phyloP scores from a whole-genome alignment of 768 basidiomycete species.

The Lactarius indigo region DNA sequence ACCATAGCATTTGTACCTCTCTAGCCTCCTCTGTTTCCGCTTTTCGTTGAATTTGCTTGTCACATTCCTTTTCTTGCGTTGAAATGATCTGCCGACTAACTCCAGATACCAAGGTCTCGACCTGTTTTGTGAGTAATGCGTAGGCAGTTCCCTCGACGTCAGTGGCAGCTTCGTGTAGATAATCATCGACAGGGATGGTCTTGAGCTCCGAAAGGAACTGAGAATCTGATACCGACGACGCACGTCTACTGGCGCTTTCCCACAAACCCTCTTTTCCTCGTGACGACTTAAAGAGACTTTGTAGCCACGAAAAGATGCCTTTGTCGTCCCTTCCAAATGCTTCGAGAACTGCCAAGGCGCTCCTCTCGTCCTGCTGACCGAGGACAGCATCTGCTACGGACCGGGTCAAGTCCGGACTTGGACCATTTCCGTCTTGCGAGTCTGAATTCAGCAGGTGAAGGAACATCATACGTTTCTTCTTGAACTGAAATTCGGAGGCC shows the following conservation, averaged over 20 bases:
- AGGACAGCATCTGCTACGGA: not conserved
- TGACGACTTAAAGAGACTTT: not conserved
- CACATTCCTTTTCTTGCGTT: conserved; percentile 5
- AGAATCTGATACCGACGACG: not conserved
- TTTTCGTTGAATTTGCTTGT: conserved; percentile 4
- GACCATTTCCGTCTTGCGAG: not conserved
- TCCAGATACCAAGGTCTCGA: conserved; percentile 2
- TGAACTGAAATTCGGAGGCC: not conserved
- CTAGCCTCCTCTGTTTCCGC: not conserved
- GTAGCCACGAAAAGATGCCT: not conserved
- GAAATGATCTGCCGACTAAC: not conserved
- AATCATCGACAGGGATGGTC: not conserved
- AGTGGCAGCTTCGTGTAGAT: not conserved
- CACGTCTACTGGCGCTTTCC: not conserved
- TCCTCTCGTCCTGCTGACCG: not conserved
- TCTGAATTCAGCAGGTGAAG: not conserved
- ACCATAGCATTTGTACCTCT: not conserved
- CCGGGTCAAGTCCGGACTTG: not conserved
- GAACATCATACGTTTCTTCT: not conserved
- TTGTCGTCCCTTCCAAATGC: not conserved
- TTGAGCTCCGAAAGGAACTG: conserved; percentile 4
- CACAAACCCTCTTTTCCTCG: not conserved
- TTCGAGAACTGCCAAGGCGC: not conserved
- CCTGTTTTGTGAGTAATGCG: not conserved
- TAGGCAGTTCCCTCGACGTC: not conserved